Base-by-base conservation (phyloP, 2,329 filamentous ascomycete genomes). In the Cladosporium sp. region DNA sequence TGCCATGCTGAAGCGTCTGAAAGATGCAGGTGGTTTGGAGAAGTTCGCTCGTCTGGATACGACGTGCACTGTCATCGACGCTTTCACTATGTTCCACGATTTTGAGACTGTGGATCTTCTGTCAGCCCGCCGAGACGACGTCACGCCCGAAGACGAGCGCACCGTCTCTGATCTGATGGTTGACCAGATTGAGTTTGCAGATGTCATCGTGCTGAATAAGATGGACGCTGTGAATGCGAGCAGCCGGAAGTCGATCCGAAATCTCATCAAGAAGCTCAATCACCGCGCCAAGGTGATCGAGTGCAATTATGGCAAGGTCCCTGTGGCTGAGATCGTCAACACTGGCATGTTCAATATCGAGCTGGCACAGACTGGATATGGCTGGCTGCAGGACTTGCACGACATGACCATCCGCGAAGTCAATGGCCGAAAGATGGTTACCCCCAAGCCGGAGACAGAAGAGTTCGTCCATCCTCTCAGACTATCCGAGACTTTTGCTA, bases 131-230 rank as follows among this genome's bases (percentile, higher is more conserved):
- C 80, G 78, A 49, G 73, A 75, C 1, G 75, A 83, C 4, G 81
- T 84, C 22, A 78, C 4, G 64, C 79, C 60, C 0, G 85, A 88
- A 56, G 85, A 89, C 53, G 84, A 89, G 56, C 72, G 85, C 0
- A 88, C 83, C 0, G 84, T 89, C 2, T 86, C 84, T 0, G 84
- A 88, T 56, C 73, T 89, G 0, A 85, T 88, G 76, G 83, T 86
- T 0, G 85, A 88, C 57, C 85, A 88, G 59, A 85, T 88, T 52
- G 85, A 89, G 65, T 89, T 89, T 57, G 84, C 85, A 0, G 84
- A 88, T 56, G 83, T 88, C 6, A 76, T 88, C 12, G 74, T 88
- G 3, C 68, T 88, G 16, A 88, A 88, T 68, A 88, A 88, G 52
- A 58, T 78, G 5, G 83, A 87, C 53, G 78, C 81, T 53, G 80